These are phyloP conservation scores for Leptographium procerum DNA, from an alignment of 2,329 filamentous ascomycete species.

Conservation along the genomic window DNA sequence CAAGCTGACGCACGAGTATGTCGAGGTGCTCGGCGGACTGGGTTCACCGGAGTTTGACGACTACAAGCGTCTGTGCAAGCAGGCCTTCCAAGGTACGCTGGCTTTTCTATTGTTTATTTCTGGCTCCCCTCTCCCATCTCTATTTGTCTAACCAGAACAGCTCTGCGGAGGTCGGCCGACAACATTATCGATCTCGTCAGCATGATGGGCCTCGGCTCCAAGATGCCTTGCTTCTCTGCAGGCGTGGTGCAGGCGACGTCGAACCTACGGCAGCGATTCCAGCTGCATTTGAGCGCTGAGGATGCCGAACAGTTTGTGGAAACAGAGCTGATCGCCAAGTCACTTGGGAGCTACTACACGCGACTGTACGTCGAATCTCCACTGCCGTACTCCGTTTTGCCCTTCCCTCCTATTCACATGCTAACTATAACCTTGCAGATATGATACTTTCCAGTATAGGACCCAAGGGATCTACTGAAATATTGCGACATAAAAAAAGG, in stretches of 20 bases:
- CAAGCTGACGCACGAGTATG: conserved; percentile 72
- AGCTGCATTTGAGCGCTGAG: conserved; percentile 70
- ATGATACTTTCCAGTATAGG: conserved; percentile 79
- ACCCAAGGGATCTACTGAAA: conserved; percentile 74
- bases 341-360: conserved; percentile 77
- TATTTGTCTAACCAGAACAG: conserved; percentile 19
- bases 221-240: conserved; percentile 73
- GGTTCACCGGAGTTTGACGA: conserved; percentile 59
- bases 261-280: conserved; percentile 62
- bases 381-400: too few relatives aligned
- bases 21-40: conserved; percentile 68
- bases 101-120: background rate
- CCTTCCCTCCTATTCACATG: background rate
- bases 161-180: conserved; percentile 66
- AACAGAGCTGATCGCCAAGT: conserved; percentile 67
- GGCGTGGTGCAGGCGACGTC: conserved; percentile 61
- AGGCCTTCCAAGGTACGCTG: conserved; percentile 62
- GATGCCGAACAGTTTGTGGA: conserved; percentile 76
- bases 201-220: conserved; percentile 73
- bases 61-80: conserved; percentile 71
- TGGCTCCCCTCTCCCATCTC: too few relatives aligned
- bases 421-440: conserved; percentile 35
- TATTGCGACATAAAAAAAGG: background rate
- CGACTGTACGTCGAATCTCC: conserved; percentile 53
- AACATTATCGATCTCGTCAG: conserved; percentile 71